phyloP scores from a whole-genome alignment of 2,329 filamentous ascomycete species.

The Ilyonectria destructans region DNA sequence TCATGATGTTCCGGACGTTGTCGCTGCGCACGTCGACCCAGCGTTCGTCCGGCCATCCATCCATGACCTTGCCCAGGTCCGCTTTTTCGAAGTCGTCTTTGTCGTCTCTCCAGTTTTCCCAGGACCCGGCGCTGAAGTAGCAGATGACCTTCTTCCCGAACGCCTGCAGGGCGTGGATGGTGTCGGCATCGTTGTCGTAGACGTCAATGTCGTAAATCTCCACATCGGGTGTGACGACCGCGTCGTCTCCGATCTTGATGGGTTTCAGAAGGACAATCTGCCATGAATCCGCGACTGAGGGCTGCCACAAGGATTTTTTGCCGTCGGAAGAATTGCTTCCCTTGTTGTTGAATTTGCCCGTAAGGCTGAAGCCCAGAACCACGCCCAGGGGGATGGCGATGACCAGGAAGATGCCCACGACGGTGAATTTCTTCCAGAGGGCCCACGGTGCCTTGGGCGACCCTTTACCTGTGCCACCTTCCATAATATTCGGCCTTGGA shows the following conservation, averaged over 20 bases:
- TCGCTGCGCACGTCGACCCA: constrained; percentile 75
- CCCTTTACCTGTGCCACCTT: background rate
- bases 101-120: constrained; percentile 75
- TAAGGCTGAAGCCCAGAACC: background rate
- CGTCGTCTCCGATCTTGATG: constrained; percentile 1
- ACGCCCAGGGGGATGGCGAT: constrained; percentile 6
- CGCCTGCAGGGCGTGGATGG: constrained; percentile 70
- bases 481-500: background rate
- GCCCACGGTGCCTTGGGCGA: background rate
- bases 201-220: constrained; percentile 66
- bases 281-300: constrained; percentile 5
- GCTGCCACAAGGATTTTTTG: background rate
- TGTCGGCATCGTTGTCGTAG: constrained; percentile 65
- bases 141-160: constrained; percentile 76
- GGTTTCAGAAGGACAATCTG: constrained; percentile 16
- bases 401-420: constrained; percentile 3
- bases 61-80: constrained; percentile 73
- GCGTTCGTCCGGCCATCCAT: constrained; percentile 76
- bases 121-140: constrained; percentile 82
- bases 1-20: constrained; percentile 77
- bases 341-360: background rate
- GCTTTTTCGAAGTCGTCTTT: constrained; percentile 65
- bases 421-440: constrained; percentile 9
- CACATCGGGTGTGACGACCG: constrained; percentile 58
- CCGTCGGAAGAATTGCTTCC: background rate